A percentile compares a stretch with the other conserved stretches of the same genome.
Conservation (phyloP, 495 filamentous ascomycete species). For the Penicillium salamii region DNA sequence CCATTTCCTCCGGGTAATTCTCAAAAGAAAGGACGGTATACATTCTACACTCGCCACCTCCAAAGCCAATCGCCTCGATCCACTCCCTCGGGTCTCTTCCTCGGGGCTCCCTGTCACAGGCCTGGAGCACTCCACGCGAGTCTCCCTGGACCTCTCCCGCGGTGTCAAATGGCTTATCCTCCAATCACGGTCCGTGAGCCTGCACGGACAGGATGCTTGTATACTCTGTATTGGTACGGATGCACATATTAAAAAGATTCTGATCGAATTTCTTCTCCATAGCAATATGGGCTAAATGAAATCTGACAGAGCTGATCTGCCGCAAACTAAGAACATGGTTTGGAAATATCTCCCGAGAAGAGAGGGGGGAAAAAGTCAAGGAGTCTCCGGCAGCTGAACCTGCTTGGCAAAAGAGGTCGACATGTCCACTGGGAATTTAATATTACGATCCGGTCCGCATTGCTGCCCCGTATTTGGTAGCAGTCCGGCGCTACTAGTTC, state of each 20-base stretch:
- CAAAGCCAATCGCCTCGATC: conserved; percentile 10
- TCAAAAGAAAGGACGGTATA: not conserved
- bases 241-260: too few relatives aligned
- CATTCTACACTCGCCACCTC: not conserved
- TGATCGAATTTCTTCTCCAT: too few relatives aligned
- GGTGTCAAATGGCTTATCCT: not conserved
- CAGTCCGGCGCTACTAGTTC: not conserved
- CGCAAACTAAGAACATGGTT: conserved; percentile 3
- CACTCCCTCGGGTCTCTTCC: conserved; percentile 5
- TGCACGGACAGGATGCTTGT: conserved; percentile 5
- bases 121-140: conserved; percentile 5
- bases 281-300: too few relatives aligned
- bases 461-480: conserved; percentile 6
- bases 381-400: not conserved
- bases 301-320: conserved; percentile 2
- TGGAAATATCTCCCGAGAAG: conserved; percentile 2
- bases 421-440: conserved; percentile 5
- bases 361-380: not conserved
- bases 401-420: conserved; percentile 1
- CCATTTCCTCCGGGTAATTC: not conserved
- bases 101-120: not conserved
- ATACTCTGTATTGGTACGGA: too few relatives aligned
- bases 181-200: not conserved
- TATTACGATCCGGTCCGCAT: conserved; percentile 11
- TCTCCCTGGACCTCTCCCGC: not conserved